Evolutionary conservation across 768 basidiomycete species (phyloP), one percentile per base, ranked within the genome.

Genomic region (Psilocybe azurescens): DNA sequence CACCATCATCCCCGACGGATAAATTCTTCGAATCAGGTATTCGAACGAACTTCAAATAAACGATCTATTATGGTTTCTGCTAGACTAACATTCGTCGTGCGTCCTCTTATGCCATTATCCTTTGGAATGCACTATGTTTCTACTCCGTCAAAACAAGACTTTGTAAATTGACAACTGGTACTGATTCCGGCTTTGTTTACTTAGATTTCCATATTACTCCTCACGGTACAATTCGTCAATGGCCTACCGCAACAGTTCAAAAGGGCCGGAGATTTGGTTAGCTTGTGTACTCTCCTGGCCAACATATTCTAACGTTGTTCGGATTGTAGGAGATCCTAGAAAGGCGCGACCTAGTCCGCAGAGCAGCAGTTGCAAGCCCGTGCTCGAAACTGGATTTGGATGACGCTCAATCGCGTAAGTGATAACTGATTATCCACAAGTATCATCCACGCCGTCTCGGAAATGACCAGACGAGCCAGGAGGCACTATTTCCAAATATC

Each of bases 21-120:
- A 63, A 53, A 48, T 24, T 60, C 59, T 60, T 69, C 63, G 65
- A 66, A 66, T 66, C 67, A 62, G 67, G 65, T 54, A 69, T 69
- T 69, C 67, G 56, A 58, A 60, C 63, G 32, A 49, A 63, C 33
- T 16, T 28, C 13, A 59, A 62, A 20, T 3, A 57, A 53, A 47
- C 24, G 32, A 56, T 44, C 20, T 10, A 60, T 53, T 36, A 60
- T 57, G 58, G 49, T 65, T 53, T 53, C 47, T 48, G 57, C 24
- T n/a, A 59, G 51, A 30, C 47, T 44, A 44, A 48, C 61, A 9
- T 59, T 55, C 58, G 58, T 46, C 53, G 63, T 65, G 16, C 57
- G 67, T 65, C n/a, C 28, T 16, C 13, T 24, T 30, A 41, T 11
- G 39, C 28, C 39, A 6, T 36, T 38, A 18, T 14, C 38, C 41